A percentile compares a stretch with the other conserved stretches of the same genome.
Conservation (phyloP, 2,329 filamentous ascomycete species). For the Metarhizium humberi region DNA sequence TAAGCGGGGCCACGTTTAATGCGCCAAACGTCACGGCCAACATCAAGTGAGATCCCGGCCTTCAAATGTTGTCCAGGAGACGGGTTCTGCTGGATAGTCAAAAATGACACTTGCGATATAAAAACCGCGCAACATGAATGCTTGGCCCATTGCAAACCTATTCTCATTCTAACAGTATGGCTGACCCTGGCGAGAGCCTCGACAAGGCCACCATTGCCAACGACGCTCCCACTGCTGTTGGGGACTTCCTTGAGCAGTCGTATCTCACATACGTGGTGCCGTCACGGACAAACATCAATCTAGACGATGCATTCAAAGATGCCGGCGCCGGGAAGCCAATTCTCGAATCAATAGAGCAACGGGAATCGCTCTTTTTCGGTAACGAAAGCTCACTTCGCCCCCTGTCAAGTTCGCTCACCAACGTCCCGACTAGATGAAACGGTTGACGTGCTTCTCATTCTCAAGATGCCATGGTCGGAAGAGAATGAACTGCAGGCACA, state of each 20-base stretch:
- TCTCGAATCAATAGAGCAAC: conserved; percentile 50
- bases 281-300: conserved; percentile 41
- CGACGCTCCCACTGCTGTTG: conserved; percentile 15
- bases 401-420: conserved; percentile 11
- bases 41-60: background rate
- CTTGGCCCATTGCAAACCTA: conserved; percentile 3
- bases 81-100: background rate
- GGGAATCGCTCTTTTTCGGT: conserved; percentile 67
- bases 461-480: conserved; percentile 53
- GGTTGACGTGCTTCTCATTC: conserved; percentile 57
- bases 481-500: conserved; percentile 48
- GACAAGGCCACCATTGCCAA: conserved; percentile 10
- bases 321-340: conserved; percentile 33
- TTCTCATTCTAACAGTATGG: conserved; percentile 8
- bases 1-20: background rate
- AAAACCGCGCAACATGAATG: conserved; percentile 7
- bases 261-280: conserved; percentile 54
- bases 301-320: conserved; percentile 41
- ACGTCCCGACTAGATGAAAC: conserved; percentile 55
- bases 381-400: conserved; percentile 16
- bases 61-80: background rate
- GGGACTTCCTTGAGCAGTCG: conserved; percentile 45
- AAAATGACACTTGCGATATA: background rate
- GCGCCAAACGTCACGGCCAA: background rate
- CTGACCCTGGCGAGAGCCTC: conserved; percentile 14